Evolutionary conservation across 2,329 filamentous ascomycete species (phyloP), one percentile per base, ranked within the genome.

Genomic region (Penicillium frequentans): DNA sequence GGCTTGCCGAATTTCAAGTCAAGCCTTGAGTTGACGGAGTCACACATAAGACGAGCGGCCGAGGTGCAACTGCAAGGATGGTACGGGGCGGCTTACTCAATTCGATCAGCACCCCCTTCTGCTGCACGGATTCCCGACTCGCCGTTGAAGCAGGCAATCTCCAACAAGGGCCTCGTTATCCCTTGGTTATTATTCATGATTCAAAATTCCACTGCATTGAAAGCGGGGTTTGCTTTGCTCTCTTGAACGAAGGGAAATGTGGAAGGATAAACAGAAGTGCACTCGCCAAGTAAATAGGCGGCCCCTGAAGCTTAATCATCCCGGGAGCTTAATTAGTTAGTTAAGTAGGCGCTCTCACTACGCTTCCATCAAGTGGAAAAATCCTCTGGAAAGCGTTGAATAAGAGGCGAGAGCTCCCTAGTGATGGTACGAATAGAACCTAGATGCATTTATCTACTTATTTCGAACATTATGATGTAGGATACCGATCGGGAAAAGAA

Each of bases 131-230:
- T 54, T 2, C 79, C 80, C 0, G 80, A 82, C n/a, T 63, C 50
- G 9, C 57, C 27, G 46, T 71, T 78, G 70, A 84, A 84, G 59
- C 77, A 80, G 11, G 80, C 80, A 45, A 83, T 77, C 68, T 84
- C 81, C 13, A 68, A 37, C 3, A 66, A 42, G 4, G 55, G 48
- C 7, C 11, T 21, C 9, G 13, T 19, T n/a, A 31, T 10, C n/a
- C 9, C 19, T 7, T 5, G 3, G 9, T 3, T 7, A 31, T 4
- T 9, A 21, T 2, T 7, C 24, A 47, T 29, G 3, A 27, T 47
- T 10, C 19, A 21, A 31, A 2, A 21, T 42, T 21, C n/a, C 8
- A 7, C 5, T 4, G 11, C 2, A 6, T 23, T 42, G 1, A 23
- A 23, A 13, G 39, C 19, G 13, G 9, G 5, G 21, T 23, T 23